Evolutionary conservation across 73 alveolate species (phyloP).

Genomic region (Paramecium biaurelia): DNA sequence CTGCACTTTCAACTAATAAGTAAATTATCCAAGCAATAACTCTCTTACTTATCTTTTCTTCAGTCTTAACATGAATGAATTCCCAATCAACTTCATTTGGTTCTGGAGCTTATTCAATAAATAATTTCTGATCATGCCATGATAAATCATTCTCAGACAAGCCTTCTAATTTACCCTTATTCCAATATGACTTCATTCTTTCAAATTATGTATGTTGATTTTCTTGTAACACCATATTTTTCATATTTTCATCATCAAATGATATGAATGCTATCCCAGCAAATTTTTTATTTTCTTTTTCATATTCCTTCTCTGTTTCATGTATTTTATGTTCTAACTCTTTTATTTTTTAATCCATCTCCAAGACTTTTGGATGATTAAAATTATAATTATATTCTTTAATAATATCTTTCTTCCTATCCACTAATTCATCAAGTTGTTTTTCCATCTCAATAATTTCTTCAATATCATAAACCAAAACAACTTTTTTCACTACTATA

Average conservation of each 20-base stretch:
- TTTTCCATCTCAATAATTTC: slow-evolving; percentile 37
- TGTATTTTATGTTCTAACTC: slow-evolving; percentile 27
- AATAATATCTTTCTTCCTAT: slow-evolving; percentile 19
- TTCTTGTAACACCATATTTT: slow-evolving; percentile 15
- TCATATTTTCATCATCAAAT: slow-evolving; percentile 39
- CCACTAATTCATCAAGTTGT: slow-evolving; percentile 7
- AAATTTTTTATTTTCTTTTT: slow-evolving; percentile 19
- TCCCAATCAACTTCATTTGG: slow-evolving; percentile 66
- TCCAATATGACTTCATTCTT: slow-evolving; percentile 29
- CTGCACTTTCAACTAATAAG: background rate
- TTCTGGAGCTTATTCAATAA: slow-evolving; percentile 58
- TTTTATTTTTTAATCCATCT: slow-evolving; percentile 17
- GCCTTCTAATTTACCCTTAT: slow-evolving; percentile 25
- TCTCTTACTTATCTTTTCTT: slow-evolving; percentile 21
- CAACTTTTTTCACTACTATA: background rate
- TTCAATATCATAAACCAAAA: slow-evolving; percentile 38
- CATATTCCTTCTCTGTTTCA: background rate
- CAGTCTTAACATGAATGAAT: slow-evolving; percentile 50
- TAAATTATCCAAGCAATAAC: background rate
- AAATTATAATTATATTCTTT: background rate
- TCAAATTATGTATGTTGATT: slow-evolving; percentile 33
- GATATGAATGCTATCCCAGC: slow-evolving; percentile 60
- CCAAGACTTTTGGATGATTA: background rate
- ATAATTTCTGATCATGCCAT: slow-evolving; percentile 45
- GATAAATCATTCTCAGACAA: slow-evolving; percentile 17